Percentiles rank a stretch among this genome's conserved stretches.
Conservation (phyloP, 139 green algal species). For the Closterium sp. region DNA sequence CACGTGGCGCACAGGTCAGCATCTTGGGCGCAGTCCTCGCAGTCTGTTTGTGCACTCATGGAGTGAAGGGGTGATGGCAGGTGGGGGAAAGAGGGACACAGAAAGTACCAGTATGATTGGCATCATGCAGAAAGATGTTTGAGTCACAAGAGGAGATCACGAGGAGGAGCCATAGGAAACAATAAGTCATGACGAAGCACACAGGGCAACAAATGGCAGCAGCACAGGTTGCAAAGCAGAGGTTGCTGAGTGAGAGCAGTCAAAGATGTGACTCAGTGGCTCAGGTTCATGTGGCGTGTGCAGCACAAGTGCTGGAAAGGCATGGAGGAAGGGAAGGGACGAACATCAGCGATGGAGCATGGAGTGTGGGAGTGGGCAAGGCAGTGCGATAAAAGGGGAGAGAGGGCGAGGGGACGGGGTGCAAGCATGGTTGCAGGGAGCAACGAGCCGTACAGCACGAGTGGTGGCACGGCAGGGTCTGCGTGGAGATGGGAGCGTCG, state of each 20-base stretch:
- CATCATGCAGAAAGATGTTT: neutral
- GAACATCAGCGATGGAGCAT: neutral
- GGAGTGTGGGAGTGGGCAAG: no score
- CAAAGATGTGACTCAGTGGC: neutral
- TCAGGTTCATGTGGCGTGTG: neutral
- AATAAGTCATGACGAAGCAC: no score
- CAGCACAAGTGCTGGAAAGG: neutral
- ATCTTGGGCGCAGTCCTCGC: neutral
- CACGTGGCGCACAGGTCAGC: neutral
- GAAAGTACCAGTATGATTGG: neutral
- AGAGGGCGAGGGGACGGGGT: neutral
- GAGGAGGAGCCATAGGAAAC: neutral
- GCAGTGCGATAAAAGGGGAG: neutral
- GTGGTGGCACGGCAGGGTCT: slow-evolving; percentile 14
- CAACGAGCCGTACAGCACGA: neutral
- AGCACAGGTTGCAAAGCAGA: neutral
- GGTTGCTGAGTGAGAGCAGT: neutral
- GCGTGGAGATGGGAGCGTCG: slow-evolving; percentile 1
- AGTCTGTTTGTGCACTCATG: no score
- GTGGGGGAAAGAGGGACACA: neutral
- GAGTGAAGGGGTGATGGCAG: neutral
- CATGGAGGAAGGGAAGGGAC: neutral
- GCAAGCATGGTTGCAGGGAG: neutral
- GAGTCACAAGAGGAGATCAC: neutral
- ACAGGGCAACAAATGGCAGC: neutral